A percentile compares a stretch with the other conserved stretches of the same genome.
phyloP scores from a whole-genome alignment of 2,329 filamentous ascomycete genomes.

The Leptographium galeiforme region DNA sequence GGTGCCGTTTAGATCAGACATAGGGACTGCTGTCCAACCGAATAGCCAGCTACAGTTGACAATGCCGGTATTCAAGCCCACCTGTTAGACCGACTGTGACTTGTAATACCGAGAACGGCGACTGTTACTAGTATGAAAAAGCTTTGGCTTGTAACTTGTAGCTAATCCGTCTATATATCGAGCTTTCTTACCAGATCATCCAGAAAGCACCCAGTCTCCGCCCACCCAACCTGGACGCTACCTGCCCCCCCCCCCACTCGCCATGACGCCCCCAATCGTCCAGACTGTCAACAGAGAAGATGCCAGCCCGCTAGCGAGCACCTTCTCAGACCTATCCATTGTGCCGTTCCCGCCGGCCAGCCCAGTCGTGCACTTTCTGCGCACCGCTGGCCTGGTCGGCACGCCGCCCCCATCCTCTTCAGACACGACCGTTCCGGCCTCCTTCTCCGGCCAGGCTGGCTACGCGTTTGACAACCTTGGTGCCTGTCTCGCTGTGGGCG shows the following conservation, averaged over 20 bases:
- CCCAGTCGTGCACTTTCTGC: background rate
- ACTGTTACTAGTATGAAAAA: too few species aligned
- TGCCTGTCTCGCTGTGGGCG: background rate
- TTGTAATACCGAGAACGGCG: too few species aligned
- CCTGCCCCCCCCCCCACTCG: background rate
- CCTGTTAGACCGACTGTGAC: too few species aligned
- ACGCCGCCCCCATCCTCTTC: background rate
- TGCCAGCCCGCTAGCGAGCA: background rate
- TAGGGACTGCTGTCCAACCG: background rate
- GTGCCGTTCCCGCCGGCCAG: background rate
- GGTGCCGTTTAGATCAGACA: too few species aligned
- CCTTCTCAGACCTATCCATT: slow-evolving; percentile 2
- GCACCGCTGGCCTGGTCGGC: slow-evolving; percentile 2
- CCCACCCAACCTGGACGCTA: too few species aligned
- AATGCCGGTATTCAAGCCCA: too few species aligned
- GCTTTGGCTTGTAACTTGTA: too few species aligned
- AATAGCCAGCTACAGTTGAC: background rate
- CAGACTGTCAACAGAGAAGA: background rate
- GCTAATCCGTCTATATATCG: too few species aligned
- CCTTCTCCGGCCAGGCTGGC: background rate
- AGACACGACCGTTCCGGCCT: background rate
- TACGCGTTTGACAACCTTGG: background rate
- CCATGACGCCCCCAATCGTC: background rate
- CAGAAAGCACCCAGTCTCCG: too few species aligned
- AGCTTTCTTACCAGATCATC: too few species aligned